Percentiles rank a stretch among this genome's conserved stretches.
Evolutionary conservation across 31 red algal species (phyloP).

Genomic region (Porphyra umbilicalis): DNA sequence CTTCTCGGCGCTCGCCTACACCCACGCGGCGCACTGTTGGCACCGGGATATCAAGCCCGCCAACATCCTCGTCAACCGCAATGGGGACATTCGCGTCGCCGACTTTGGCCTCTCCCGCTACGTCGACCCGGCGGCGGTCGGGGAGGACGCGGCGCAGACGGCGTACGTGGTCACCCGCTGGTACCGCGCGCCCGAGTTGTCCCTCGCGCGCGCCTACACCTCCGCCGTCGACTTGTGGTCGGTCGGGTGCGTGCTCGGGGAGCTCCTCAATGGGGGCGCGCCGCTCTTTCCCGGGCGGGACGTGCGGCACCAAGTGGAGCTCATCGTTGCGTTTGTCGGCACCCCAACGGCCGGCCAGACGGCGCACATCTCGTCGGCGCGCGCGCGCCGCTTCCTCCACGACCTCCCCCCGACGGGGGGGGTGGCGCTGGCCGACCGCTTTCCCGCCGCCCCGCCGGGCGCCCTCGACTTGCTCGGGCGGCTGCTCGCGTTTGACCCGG

Average conservation of each 20-base stretch:
- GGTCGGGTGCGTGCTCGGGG: slow-evolving; percentile 90
- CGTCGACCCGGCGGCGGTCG: slow-evolving; percentile 40
- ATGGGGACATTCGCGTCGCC: slow-evolving; percentile 67
- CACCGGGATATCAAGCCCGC: slow-evolving; percentile 93
- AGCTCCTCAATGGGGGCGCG: slow-evolving; percentile 76
- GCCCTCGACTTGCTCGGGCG: slow-evolving; percentile 64
- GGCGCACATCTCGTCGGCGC: slow-evolving; percentile 24
- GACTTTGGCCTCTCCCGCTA: slow-evolving; percentile 96
- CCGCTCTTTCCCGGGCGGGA: slow-evolving; percentile 81
- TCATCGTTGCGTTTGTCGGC: slow-evolving; percentile 50
- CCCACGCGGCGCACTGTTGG: slow-evolving; percentile 54
- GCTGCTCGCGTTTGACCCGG: slow-evolving; percentile 73
- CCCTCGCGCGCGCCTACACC: slow-evolving; percentile 67
- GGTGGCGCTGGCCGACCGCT: slow-evolving; percentile 15
- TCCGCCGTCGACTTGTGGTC: slow-evolving; percentile 95
- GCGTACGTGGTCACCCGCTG: slow-evolving; percentile 98
- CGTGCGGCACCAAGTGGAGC: slow-evolving; percentile 80
- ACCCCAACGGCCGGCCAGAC: slow-evolving; percentile 47
- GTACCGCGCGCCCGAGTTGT: slow-evolving; percentile 97
- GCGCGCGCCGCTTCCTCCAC: slow-evolving; percentile 46
- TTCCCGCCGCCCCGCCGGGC: slow-evolving; percentile 25
- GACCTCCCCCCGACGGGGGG: slow-evolving; percentile 26
- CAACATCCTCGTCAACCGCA: slow-evolving; percentile 85
- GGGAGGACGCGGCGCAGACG: slow-evolving; percentile 44
- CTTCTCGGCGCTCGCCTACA: slow-evolving; percentile 73